phyloP scores from a whole-genome alignment of 352 stramenopile genomes.

The Pythium myriotylum region DNA sequence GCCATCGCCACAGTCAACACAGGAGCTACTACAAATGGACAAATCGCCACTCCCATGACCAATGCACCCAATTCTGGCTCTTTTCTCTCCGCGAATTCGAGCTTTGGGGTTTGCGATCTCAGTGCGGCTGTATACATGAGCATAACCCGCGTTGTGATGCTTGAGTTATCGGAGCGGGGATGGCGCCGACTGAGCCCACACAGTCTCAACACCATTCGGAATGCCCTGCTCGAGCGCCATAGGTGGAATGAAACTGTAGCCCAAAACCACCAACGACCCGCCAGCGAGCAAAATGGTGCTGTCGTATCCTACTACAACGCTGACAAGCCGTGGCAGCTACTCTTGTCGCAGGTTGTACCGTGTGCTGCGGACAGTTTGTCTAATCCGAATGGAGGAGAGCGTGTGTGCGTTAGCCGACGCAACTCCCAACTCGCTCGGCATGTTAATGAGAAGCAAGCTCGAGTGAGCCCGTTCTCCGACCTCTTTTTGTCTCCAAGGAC shows the following conservation, averaged over 20 bases:
- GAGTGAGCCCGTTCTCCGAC: slow-evolving; percentile 19
- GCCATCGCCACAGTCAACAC: slow-evolving; percentile 45
- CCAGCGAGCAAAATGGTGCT: slow-evolving; percentile 1
- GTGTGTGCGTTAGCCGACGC: slow-evolving; percentile 2
- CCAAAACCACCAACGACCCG: slow-evolving; percentile 35
- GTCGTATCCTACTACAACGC: slow-evolving; percentile 32
- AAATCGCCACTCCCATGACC: not conserved
- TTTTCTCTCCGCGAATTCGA: not conserved
- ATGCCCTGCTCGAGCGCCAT: slow-evolving; percentile 57
- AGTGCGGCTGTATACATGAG: slow-evolving; percentile 62
- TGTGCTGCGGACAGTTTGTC: not conserved
- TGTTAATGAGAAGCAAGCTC: slow-evolving; percentile 50
- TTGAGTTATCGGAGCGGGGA: slow-evolving; percentile 66
- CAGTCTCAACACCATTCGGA: slow-evolving; percentile 49
- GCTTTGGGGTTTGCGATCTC: slow-evolving; percentile 27
- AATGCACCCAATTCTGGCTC: not conserved
- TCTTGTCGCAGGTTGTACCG: slow-evolving; percentile 1
- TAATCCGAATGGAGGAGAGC: not conserved
- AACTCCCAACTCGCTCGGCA: slow-evolving; percentile 51
- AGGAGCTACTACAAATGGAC: not conserved
- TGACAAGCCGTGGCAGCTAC: slow-evolving; percentile 57
- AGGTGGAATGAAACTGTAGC: slow-evolving; percentile 51
- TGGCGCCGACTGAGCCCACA: slow-evolving; percentile 54
- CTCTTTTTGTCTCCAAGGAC: slow-evolving; percentile 7
- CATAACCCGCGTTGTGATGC: slow-evolving; percentile 52